Evolutionary conservation across 192 early-diverging fungal species (phyloP), one percentile per base, ranked within the genome.

Genomic region (Pilobolus umbonatus): DNA sequence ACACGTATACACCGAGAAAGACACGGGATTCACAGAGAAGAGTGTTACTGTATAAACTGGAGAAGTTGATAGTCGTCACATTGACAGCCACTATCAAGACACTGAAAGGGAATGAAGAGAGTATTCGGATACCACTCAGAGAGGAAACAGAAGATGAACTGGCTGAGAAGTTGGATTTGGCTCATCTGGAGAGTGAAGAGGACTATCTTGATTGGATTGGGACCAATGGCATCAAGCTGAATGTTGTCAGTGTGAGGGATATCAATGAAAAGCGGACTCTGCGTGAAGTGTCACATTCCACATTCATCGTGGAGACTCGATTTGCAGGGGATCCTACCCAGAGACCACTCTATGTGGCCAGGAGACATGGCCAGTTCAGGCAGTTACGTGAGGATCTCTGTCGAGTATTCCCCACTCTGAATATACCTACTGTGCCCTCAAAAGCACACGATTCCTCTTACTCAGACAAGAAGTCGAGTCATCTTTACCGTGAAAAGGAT

Each of bases 401-500:
- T 57, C 52, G 60, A 25, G 62, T 68, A 24, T 78, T 67, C 36
- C 76, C 81, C 24, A 69, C 67, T 7, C 62, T 64, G 24, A 72
- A 82, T 4, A 61, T 83, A 35, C 75, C 81, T 0, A 28, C 43
- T 12, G 66, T 72, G 5, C 78, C 81, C 2, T 53, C 58, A 2
- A 80, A 75, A 39, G 44, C 61, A 12, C 63, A 50, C 25, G 64
- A 70, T 17, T 24, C 52, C 24, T 66, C 65, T 24, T 59, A 57
- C 5, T 38, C 62, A 40, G 51, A 57, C 1, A 46, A 62, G 1
- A 57, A 61, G 17, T 17, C 40, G 21, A 9, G 52, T 15, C 36
- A 58, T n/a, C 34, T 66, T 12, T 63, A 70, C 9, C 68, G 74
- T 5, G 81, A 83, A 56, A 79, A 76, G 49, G 76, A 83, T 60